phyloP scores from a whole-genome alignment of 2,329 filamentous ascomycete genomes.

The Erysiphe pulchra region DNA sequence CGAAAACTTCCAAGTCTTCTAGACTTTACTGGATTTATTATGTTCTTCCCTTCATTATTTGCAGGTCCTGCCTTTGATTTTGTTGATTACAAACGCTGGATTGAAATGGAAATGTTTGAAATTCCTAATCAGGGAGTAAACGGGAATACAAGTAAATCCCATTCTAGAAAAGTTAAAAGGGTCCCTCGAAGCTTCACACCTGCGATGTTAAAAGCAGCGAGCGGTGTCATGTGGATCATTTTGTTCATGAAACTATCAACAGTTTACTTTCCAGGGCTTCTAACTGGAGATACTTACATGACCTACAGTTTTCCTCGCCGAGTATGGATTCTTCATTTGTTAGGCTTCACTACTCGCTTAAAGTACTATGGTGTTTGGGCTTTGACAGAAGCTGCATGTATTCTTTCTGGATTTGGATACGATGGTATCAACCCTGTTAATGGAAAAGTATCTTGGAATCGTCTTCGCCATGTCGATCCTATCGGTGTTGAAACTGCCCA shows the following conservation, averaged over 20 bases:
- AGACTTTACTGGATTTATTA: constrained; percentile 70
- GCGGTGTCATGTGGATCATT: constrained; percentile 56
- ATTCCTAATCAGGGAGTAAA: constrained; percentile 33
- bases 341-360: constrained; percentile 54
- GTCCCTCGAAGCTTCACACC: constrained; percentile 80
- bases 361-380: constrained; percentile 98
- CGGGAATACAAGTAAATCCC: constrained; percentile 62
- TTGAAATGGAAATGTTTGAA: constrained; percentile 87
- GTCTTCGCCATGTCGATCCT: constrained; percentile 71
- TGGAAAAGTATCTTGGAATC: constrained; percentile 70
- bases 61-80: constrained; percentile 87
- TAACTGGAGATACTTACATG: constrained; percentile 41
- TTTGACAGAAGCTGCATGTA: constrained; percentile 79
- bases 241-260: constrained; percentile 47
- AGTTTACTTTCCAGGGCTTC: constrained; percentile 35
- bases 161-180: constrained; percentile 70
- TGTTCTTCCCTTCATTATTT: constrained; percentile 85
- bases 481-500: constrained; percentile 71
- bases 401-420: constrained; percentile 78
- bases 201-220: constrained; percentile 47
- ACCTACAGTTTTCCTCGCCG: constrained; percentile 43
- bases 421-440: constrained; percentile 73
- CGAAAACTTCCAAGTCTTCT: constrained; percentile 46
- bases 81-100: constrained; percentile 73
- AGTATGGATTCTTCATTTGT: constrained; percentile 58